phyloP scores from a whole-genome alignment of 164 flowering plant genomes.

The Stephania cephalantha region DNA sequence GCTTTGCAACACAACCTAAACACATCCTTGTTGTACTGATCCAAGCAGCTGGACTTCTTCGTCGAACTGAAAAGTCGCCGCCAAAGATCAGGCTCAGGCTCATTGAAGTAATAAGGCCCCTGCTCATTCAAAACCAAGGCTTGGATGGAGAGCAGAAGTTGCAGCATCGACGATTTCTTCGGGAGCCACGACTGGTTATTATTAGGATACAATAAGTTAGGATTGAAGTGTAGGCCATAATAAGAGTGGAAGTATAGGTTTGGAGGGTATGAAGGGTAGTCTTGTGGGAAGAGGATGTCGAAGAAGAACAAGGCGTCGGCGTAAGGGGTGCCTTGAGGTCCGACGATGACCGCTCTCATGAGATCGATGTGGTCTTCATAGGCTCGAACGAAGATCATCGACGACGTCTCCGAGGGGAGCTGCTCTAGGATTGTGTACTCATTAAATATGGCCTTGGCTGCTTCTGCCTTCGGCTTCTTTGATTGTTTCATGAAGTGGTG shows the following conservation, averaged over 20 bases:
- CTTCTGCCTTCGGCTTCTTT: background rate
- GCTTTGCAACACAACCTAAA: conserved; percentile 25
- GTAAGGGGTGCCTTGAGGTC: conserved; percentile 34
- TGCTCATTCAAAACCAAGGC: conserved; percentile 30
- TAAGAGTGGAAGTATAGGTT: conserved; percentile 20
- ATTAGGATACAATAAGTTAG: conserved; percentile 23
- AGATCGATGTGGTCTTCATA: conserved; percentile 30
- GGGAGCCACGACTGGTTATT: conserved; percentile 27
- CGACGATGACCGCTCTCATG: conserved; percentile 34
- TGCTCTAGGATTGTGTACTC: conserved; percentile 21
- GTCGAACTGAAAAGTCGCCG: background rate
- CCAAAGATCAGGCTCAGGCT: conserved; percentile 18
- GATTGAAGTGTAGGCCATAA: conserved; percentile 22
- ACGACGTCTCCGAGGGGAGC: conserved; percentile 14
- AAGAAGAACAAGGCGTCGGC: conserved; percentile 40
- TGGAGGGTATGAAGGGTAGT: conserved; percentile 30
- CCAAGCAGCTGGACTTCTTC: conserved; percentile 7
- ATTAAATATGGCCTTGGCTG: conserved; percentile 11
- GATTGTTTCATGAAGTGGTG: conserved; percentile 3
- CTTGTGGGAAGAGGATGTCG: conserved; percentile 25
- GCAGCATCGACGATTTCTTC: conserved; percentile 21
- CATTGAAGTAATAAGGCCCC: conserved; percentile 25
- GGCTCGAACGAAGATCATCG: conserved; percentile 18
- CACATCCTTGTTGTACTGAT: conserved; percentile 18
- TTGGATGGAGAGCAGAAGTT: conserved; percentile 29